Conservation (phyloP, 176 grass and related monocot species). For the Calamus simplicifolius region DNA sequence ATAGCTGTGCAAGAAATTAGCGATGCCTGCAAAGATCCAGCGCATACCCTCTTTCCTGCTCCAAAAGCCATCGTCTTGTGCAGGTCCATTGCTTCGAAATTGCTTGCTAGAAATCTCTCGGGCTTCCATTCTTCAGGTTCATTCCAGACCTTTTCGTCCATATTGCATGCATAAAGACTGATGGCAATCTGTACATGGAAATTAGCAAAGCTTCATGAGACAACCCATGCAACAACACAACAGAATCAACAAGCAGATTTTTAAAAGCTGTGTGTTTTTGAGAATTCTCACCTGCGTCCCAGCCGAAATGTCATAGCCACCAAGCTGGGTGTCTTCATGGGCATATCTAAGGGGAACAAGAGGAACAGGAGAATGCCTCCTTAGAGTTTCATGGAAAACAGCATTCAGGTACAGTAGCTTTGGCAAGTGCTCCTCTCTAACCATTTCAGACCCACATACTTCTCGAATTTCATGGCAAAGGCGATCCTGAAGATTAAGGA, state of each 20-base stretch:
- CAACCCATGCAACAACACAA: too few relatives aligned
- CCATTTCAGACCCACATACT: conserved; percentile 31
- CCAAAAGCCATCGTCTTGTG: conserved; percentile 89
- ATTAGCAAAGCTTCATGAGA: background rate
- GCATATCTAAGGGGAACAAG: conserved; percentile 60
- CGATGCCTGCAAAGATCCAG: conserved; percentile 50
- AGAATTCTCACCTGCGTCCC: conserved; percentile 44
- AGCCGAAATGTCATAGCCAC: conserved; percentile 46
- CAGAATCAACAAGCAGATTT: background rate
- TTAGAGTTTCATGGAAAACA: conserved; percentile 75
- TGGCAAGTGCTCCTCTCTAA: conserved; percentile 61
- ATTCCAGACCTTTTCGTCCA: conserved; percentile 63
- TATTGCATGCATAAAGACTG: conserved; percentile 80
- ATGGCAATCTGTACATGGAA: conserved; percentile 50
- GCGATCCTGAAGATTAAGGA: conserved; percentile 30
- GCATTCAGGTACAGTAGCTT: conserved; percentile 49
- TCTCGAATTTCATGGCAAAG: conserved; percentile 58
- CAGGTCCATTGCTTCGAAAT: conserved; percentile 29
- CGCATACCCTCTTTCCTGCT: conserved; percentile 55
- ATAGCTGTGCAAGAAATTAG: conserved; percentile 47
- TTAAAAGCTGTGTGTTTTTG: background rate
- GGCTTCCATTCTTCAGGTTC: conserved; percentile 65
- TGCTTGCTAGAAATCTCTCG: conserved; percentile 58
- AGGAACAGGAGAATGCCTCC: conserved; percentile 50
- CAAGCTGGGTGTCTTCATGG: conserved; percentile 56